A percentile compares a stretch with the other conserved stretches of the same genome.
phyloP scores from a whole-genome alignment of 2,329 filamentous ascomycete species.

The Penicillium frequentans region DNA sequence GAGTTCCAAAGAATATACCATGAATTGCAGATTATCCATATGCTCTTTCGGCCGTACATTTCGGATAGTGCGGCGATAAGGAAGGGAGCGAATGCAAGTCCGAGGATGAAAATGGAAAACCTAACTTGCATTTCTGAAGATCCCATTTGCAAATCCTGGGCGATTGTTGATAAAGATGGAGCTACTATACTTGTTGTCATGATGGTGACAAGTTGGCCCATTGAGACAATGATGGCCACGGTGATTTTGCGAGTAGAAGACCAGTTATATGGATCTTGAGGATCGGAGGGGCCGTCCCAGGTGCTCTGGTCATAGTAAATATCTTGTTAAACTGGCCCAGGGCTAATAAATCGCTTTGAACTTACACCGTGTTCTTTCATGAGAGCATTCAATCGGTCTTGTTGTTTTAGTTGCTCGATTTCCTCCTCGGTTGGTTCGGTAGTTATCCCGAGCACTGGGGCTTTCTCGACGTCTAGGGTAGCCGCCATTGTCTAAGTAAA shows the following conservation, averaged over 20 bases:
- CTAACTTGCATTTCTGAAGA: background rate
- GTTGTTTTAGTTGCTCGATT: background rate
- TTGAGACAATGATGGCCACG: background rate
- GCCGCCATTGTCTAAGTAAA: background rate
- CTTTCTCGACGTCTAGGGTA: background rate
- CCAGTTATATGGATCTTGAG: background rate
- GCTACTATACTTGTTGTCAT: background rate
- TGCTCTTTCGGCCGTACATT: background rate
- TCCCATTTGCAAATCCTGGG: background rate
- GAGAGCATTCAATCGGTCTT: background rate
- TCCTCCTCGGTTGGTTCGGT: background rate
- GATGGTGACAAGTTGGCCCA: background rate
- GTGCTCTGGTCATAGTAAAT: background rate
- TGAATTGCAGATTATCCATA: background rate
- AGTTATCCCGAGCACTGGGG: background rate
- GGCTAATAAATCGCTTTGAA: background rate
- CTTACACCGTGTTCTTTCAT: background rate
- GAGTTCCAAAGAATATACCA: background rate
- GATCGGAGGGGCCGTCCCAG: background rate
- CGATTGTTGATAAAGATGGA: background rate
- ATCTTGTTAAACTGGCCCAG: background rate
- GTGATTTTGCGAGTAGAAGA: background rate
- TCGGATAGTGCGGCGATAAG: background rate
- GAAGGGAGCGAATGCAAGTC: background rate
- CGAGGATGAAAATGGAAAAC: background rate